Evolutionary conservation across 768 basidiomycete species (phyloP), one percentile per base, ranked within the genome.

Genomic region (Lentinula detonsa): DNA sequence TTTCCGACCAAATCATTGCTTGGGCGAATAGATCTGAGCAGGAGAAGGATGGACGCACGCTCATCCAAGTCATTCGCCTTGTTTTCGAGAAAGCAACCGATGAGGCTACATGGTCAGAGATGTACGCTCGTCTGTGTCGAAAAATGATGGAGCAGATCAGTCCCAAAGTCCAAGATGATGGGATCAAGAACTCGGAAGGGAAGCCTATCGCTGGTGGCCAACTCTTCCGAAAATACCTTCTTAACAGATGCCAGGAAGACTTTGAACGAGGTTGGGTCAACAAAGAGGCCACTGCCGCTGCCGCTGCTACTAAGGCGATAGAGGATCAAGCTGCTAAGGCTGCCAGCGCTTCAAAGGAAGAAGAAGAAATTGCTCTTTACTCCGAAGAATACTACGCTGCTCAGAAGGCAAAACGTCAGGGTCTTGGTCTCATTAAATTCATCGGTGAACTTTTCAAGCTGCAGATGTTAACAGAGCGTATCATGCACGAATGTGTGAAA

Each of bases 401-500:
- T 15, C 90, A 95, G 74, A 97, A 96, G 80, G 96, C 95, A 45
- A 98, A 98, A 78, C 91, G 95, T 63, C 91, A 93, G 64, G 95
- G 96, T 73, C 87, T 98, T 11, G 94, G 96, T 79, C 83, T 99
- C 66, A 94, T 98, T 78, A 93, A 91, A 74, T 95, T 99, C 77
- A 98, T 98, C 64, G 95, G 96, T 64, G 96, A 99, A 76, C 79
- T 98, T 59, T 99, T 94, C 88, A 98, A 98, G 78, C 80, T 99
- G 18, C 91, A 93, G 76, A 97, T 98, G 94, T 79, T 98, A 59
- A 95, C 94, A 52, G 93, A 95, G 77, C 88, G 93, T 66, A 96
- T 98, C 77, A 99, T 98, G 92, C 91, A 95, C 78, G 91, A 94
- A 74, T 99, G 96, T 80, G 87, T 98, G 71, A 93, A 94, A 84